Evolutionary conservation across 352 stramenopile species (phyloP).

Genomic region (Phytophthora hybrid): DNA sequence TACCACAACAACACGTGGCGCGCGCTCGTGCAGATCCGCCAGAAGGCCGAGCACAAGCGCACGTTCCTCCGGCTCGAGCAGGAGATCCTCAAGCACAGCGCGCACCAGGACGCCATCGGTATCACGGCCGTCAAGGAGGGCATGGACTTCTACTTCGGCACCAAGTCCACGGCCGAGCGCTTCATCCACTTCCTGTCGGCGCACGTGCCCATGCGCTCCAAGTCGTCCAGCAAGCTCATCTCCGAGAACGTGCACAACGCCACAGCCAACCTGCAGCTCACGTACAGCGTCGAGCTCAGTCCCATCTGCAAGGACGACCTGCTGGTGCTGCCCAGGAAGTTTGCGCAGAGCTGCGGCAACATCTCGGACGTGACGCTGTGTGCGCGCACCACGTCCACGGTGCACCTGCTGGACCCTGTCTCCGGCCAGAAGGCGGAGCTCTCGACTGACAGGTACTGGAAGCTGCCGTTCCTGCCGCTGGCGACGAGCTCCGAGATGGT

Average conservation of each 20-base stretch:
- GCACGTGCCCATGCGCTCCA: constrained; percentile 75
- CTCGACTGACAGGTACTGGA: constrained; percentile 75
- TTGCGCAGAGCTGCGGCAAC: constrained; percentile 71
- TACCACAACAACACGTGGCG: constrained; percentile 77
- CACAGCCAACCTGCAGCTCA: constrained; percentile 74
- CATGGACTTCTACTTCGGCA: constrained; percentile 85
- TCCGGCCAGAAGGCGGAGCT: constrained; percentile 66
- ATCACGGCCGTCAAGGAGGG: constrained; percentile 75
- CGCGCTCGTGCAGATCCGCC: constrained; percentile 78
- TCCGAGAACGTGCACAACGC: constrained; percentile 74
- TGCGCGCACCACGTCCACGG: constrained; percentile 64
- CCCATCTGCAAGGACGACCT: constrained; percentile 85
- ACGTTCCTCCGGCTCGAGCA: constrained; percentile 79
- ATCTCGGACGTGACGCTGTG: constrained; percentile 72
- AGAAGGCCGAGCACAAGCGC: constrained; percentile 80
- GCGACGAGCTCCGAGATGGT: constrained; percentile 66
- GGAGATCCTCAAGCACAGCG: constrained; percentile 79
- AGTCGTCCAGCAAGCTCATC: constrained; percentile 78
- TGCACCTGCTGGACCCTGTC: constrained; percentile 73
- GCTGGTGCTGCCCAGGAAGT: constrained; percentile 61
- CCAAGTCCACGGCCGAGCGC: constrained; percentile 58
- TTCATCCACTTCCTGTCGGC: constrained; percentile 72
- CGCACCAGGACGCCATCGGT: constrained; percentile 67
- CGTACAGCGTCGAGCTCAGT: constrained; percentile 74
- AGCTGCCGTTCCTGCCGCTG: constrained; percentile 66